Base-by-base conservation (phyloP, 768 basidiomycete genomes). In the Tricholoma saponaceum region DNA sequence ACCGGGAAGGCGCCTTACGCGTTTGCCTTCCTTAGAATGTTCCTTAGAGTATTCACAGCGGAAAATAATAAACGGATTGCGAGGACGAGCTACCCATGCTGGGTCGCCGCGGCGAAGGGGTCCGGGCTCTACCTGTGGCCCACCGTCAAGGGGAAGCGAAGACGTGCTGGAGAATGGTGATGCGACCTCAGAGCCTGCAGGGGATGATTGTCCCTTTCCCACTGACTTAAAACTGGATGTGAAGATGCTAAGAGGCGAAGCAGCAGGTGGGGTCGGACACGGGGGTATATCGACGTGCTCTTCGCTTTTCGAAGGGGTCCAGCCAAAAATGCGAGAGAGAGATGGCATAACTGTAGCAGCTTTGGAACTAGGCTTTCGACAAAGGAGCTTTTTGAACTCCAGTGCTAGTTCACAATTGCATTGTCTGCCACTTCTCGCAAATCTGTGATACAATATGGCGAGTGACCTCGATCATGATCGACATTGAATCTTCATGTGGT, bases 51-150 rank as follows among this genome's bases (percentile, higher is more conserved):
- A 89, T 60, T 86, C 80, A 64, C 86, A 85, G 30, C 87, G 84
- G 72, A 88, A 89, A 53, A 89, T 80, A 68, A 89, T 86, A 71
- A 89, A 89, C 44, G 83, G 76, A 59, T 89, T 89, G 1, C 83
- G 79, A 3, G 87, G 87, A 12, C 87, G 82, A 23, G 85, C 83
- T 33, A 87, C 78, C 79, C 82, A 83, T n/a, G 67, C 70, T 0
- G 85, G 81, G 57, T 85, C 80, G 9, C 74, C 72, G 54, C 72
- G 67, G 39, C 76, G 74, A 51, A 78, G 73, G 22, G 70, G 68
- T 47, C 64, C 63, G 43, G 62, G 52, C 28, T 63, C 58, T 5
- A 58, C 46, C 22, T 59, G 39, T 22, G 60, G 46, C 35, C 62
- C 63, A 18, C 60, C 60, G 32, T 69, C 68, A 13, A 57, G 59